These are phyloP conservation scores for Juglanconis juglandina DNA, from an alignment of 2,329 filamentous ascomycete genomes.

Conservation along the genomic window DNA sequence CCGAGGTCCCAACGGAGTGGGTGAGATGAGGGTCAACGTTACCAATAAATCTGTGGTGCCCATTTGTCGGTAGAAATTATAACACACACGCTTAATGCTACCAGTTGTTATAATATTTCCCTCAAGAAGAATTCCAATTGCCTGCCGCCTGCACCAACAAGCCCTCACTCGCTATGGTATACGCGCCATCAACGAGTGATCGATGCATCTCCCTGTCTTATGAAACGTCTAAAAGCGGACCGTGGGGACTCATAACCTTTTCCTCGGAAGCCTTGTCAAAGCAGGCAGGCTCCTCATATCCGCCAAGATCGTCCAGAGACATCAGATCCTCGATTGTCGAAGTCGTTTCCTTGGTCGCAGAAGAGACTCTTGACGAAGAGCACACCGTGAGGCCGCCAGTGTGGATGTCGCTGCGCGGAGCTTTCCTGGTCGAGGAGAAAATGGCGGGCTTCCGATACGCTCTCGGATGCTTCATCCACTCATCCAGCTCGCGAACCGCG, in stretches of 20 bases:
- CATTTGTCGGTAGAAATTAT: too few relatives aligned
- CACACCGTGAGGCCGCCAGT: neutral
- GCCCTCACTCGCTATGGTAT: neutral
- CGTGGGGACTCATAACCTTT: neutral
- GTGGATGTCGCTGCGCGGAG: too few relatives aligned
- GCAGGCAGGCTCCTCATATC: neutral
- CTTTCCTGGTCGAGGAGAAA: too few relatives aligned
- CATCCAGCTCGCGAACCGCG: slow-evolving; percentile 7
- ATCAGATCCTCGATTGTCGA: neutral
- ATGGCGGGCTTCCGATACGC: slow-evolving; percentile 7
- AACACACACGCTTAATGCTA: too few relatives aligned
- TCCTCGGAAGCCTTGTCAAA: neutral
- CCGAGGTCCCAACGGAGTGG: too few relatives aligned
- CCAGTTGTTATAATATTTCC: too few relatives aligned
- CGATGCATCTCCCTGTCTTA: neutral
- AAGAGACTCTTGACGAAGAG: neutral
- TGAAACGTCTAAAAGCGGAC: neutral
- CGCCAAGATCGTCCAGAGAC: neutral
- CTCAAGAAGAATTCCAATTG: too few relatives aligned
- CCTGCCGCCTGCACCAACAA: neutral
- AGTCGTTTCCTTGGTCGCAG: neutral
- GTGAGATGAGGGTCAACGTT: too few relatives aligned
- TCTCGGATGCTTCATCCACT: slow-evolving; percentile 13
- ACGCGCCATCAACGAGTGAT: neutral
- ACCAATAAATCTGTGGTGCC: too few relatives aligned